Percentiles rank a stretch among this genome's conserved stretches.
Evolutionary conservation across 768 basidiomycete genomes (phyloP).

Genomic region (Rhizopogon vinicolor): DNA sequence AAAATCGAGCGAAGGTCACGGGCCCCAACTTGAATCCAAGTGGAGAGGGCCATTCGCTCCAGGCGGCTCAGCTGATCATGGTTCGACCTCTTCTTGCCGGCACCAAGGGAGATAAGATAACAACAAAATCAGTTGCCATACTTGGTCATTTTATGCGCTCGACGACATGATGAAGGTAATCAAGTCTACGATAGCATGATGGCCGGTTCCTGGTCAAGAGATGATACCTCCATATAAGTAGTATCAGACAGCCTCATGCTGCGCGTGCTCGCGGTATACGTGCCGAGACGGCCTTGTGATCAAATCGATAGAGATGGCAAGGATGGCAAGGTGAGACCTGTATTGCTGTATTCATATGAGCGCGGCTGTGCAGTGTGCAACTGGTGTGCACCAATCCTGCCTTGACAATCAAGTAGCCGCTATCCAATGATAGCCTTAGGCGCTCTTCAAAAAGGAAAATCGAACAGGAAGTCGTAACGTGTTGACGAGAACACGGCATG

Average conservation of each 20-base stretch:
- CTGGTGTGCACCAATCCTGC: background rate
- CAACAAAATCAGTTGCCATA: background rate
- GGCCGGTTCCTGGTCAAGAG: background rate
- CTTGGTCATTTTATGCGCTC: background rate
- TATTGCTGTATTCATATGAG: background rate
- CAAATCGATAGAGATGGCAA: background rate
- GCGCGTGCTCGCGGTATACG: background rate
- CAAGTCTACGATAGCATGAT: slow-evolving; percentile 6
- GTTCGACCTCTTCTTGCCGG: background rate
- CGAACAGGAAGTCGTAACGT: slow-evolving; percentile 4
- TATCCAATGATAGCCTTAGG: background rate
- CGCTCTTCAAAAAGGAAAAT: background rate
- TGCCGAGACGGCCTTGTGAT: background rate
- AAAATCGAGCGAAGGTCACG: background rate
- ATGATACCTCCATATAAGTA: background rate
- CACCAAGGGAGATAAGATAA: slow-evolving; percentile 1
- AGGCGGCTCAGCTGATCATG: background rate
- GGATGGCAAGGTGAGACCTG: background rate
- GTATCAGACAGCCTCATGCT: background rate
- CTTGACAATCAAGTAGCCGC: background rate
- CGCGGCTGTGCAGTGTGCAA: background rate
- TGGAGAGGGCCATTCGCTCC: too few relatives aligned
- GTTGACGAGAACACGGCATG: background rate
- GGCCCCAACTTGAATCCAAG: background rate
- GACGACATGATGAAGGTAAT: slow-evolving; percentile 7